Conservation (phyloP, 768 basidiomycete species). For the Leccinum subtestaceum region DNA sequence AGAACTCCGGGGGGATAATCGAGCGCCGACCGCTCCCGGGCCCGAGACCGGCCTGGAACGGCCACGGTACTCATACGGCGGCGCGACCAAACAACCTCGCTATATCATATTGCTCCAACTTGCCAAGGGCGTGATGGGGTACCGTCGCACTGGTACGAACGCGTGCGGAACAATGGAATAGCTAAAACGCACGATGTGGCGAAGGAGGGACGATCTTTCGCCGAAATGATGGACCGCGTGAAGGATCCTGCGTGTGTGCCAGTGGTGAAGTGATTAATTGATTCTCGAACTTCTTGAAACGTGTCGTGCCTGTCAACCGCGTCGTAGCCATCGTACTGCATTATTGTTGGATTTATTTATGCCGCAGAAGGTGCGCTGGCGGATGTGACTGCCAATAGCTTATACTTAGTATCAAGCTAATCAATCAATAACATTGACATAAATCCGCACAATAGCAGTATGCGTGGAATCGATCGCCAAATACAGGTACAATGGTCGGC, state of each 20-base stretch:
- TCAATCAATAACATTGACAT: neutral
- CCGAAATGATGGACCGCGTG: conserved; percentile 12
- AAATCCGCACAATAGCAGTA: neutral
- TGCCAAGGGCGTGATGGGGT: neutral
- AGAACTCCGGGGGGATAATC: neutral
- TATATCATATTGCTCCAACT: neutral
- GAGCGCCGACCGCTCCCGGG: neutral
- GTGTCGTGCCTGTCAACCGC: conserved; percentile 4
- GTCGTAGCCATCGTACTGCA: conserved; percentile 2
- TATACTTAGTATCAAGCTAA: neutral
- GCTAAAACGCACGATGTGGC: neutral
- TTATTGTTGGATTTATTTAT: neutral
- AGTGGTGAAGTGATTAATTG: neutral
- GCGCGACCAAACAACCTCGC: neutral
- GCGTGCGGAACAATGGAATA: conserved; percentile 13
- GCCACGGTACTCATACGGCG: neutral
- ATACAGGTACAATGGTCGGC: neutral
- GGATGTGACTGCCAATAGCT: neutral
- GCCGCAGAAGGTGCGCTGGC: neutral
- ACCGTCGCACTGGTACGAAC: conserved; percentile 2
- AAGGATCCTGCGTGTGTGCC: neutral
- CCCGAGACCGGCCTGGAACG: neutral
- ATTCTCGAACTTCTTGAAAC: conserved; percentile 14
- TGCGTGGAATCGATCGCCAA: conserved; percentile 1
- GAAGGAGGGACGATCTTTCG: conserved; percentile 12